A percentile compares a stretch with the other conserved stretches of the same genome.
Evolutionary conservation across 2,329 filamentous ascomycete genomes (phyloP).

Genomic region (Dothideomycetes sp.): DNA sequence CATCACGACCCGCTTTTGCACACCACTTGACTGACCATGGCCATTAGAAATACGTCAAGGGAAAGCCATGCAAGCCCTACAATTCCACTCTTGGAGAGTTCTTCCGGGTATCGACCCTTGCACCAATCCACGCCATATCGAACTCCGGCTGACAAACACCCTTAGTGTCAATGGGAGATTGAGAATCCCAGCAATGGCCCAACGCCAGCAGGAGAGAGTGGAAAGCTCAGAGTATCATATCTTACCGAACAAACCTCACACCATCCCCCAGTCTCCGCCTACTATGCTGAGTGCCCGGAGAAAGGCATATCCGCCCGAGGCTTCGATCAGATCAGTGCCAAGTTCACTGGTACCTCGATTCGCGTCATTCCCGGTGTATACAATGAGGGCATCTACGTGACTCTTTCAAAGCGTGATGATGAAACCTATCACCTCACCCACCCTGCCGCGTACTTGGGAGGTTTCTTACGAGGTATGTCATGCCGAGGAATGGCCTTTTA

Average conservation of each 20-base stretch:
- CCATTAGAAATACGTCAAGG: constrained; percentile 88
- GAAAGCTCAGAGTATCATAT: constrained; percentile 67
- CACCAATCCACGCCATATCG: not conserved
- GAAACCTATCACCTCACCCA: constrained; percentile 95
- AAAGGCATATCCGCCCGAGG: constrained; percentile 79
- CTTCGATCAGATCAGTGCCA: constrained; percentile 93
- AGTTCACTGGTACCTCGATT: constrained; percentile 92
- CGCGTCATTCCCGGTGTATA: constrained; percentile 85
- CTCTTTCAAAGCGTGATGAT: constrained; percentile 63
- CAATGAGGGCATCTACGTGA: constrained; percentile 94
- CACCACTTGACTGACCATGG: constrained; percentile 13
- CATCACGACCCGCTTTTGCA: not conserved
- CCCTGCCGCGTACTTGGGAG: constrained; percentile 84
- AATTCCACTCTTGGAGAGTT: constrained; percentile 96
- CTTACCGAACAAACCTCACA: constrained; percentile 97
- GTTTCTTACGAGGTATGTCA: constrained; percentile 62
- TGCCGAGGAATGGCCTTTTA: too few relatives aligned
- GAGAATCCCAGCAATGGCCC: constrained; percentile 56
- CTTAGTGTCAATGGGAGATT: constrained; percentile 87
- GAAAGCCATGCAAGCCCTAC: constrained; percentile 97
- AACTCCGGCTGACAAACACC: constrained; percentile 7
- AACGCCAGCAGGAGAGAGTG: constrained; percentile 30
- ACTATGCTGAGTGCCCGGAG: constrained; percentile 84
- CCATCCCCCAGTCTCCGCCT: constrained; percentile 93
- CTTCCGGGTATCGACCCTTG: constrained; percentile 58